Evolutionary conservation across 1,284 basidiomycete genomes (phyloP).

Genomic region (Thelephora terrestris): DNA sequence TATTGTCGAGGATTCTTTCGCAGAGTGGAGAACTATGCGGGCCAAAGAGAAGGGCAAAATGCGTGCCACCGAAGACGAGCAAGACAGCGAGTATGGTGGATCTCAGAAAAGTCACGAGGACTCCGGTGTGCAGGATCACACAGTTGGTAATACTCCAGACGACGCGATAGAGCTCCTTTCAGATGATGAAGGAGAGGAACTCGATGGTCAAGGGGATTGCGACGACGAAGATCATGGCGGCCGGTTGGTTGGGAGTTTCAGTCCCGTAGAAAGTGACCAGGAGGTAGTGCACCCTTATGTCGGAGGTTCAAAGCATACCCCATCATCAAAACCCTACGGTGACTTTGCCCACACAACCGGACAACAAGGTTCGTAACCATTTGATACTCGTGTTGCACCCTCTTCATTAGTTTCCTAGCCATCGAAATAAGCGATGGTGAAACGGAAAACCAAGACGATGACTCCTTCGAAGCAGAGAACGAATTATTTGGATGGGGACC

Average conservation of each 20-base stretch:
- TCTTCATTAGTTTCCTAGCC: too few species aligned
- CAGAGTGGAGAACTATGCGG: slow-evolving; percentile 36
- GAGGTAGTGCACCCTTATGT: too few species aligned
- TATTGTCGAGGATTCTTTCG: slow-evolving; percentile 42
- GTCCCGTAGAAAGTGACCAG: too few species aligned
- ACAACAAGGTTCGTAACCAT: too few species aligned
- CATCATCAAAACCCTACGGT: too few species aligned
- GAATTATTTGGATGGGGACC: slow-evolving; percentile 11
- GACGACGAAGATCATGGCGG: neutral
- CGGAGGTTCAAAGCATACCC: too few species aligned
- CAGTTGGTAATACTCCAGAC: neutral
- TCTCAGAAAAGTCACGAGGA: slow-evolving; percentile 15
- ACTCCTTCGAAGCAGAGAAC: slow-evolving; percentile 2
- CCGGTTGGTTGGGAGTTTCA: too few species aligned
- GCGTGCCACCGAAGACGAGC: slow-evolving; percentile 33
- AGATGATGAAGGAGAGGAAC: slow-evolving; percentile 9
- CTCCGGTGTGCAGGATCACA: slow-evolving; percentile 8
- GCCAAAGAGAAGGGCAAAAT: slow-evolving; percentile 46
- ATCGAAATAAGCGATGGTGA: slow-evolving; percentile 2
- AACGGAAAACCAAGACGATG: slow-evolving; percentile 7
- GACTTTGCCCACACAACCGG: too few species aligned
- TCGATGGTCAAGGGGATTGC: neutral
- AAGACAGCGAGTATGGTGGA: slow-evolving; percentile 23
- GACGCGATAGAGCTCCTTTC: slow-evolving; percentile 15
- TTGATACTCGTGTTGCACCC: too few species aligned